Evolutionary conservation across 495 filamentous ascomycete genomes (phyloP), one percentile per base, ranked within the genome.

Genomic region (Talaromyces ruber): DNA sequence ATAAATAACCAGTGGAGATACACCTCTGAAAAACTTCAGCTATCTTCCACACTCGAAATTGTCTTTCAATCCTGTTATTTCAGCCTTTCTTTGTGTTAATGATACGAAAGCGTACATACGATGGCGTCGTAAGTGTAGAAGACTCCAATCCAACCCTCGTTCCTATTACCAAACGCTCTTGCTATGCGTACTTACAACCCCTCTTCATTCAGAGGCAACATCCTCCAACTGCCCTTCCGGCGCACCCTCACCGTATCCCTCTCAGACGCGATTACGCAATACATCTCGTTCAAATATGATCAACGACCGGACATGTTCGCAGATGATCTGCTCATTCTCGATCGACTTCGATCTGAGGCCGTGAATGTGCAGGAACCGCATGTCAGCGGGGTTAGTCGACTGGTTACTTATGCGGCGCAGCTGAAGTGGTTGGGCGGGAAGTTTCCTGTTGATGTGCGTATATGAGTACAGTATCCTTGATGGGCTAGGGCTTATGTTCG

Each of bases 251-350:
- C 86, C 30, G 81, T 96, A 58, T 87, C 86, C 61, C 81, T 98
- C 39, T 88, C 91, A 37, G 74, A 79, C 65, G 88, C 93, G 37
- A 92, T 98, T 67, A 92, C 90, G 64, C 90, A 96, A 69, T 98
- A 98, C 77, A 98, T 98, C 64, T 96, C 91, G 45, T 88, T 85
- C 70, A 97, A 98, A 82, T 98, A 98, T 88, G 94, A 98, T 74
- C 94, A 98, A 71, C 94, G 97, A 73, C 94, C 95, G 59, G 91
- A 96, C 72, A 96, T 97, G 92, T 98, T 98, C 74, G 83, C 86
- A 63, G 81, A 89, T 57, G 94, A 98, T 75, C 82, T 98, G 45
- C 82, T 94, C 60, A 82, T 88, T 63, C 91, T 98, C 70, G 92
- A 98, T 70, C 79, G 84, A 53, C 70, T 98, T 57, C 85, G 94